Base-by-base conservation (phyloP, 75 land plant genomes). In the Pseudotsuga menziesii region DNA sequence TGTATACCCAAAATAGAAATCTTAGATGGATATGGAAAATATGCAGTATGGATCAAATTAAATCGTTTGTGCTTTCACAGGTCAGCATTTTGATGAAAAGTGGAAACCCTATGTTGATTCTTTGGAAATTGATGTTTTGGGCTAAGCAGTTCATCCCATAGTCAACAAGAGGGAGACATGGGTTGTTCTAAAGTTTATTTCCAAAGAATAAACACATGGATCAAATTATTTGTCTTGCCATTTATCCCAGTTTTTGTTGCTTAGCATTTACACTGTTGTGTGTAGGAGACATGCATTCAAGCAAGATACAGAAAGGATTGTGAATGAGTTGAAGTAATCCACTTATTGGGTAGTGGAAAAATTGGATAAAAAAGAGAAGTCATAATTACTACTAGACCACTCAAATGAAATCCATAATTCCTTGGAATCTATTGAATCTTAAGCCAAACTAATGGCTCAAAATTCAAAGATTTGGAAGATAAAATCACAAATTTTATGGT, bases 231-330 rank as follows among this genome's bases (percentile, higher is more conserved):
- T 69, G 4, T 48, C 17, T 74, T 35, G 26, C 60, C 44, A 61
- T 8, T 3, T n/a, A 12, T 81, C 25, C 66, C 19, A 55, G 12
- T 39, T 72, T 4, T 63, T 58, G 54, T 69, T 69, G 29, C 69
- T 64, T 20, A 69, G 0, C 20, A 69, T 19, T 69, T 64, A 19
- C 3, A 12, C 44, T 52, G 22, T 12, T 74, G 14, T 75, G 59
- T 55, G 60, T 80, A 92, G 97, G 82, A 75, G 83, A 12, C 81
- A 90, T 66, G 93, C 87, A 23, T 95, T 95, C 77, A 89, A 83
- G 85, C 76, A 66, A 32, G 82, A 89, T 25, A 90, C 93, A 15
- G 95, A 92, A 78, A 76, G 82, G n/a, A 58, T 95, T 83, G 89
- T 95, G 61, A 92, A 92, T 77, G 93, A 92, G 12, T 76, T 95